These are phyloP conservation scores for Rhododendron kiyosumense DNA, from an alignment of 148 eudicot genomes.

Conservation along the genomic window DNA sequence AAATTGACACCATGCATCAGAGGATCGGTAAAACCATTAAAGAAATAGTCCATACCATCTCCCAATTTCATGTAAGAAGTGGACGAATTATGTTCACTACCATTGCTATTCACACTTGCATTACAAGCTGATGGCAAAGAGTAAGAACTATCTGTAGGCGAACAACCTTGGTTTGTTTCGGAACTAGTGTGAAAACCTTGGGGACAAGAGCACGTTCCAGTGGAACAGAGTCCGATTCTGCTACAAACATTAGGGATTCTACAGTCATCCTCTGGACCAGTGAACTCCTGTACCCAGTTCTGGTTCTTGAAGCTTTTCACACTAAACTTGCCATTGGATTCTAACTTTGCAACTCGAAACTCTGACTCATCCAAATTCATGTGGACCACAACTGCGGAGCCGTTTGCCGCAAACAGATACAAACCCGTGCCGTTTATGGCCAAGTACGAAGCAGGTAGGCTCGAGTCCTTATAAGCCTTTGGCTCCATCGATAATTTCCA, in stretches of 20 bases:
- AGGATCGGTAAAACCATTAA: conserved; percentile 36
- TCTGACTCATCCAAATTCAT: conserved; percentile 28
- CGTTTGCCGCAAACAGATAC: conserved; percentile 39
- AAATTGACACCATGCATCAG: conserved; percentile 27
- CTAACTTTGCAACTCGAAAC: conserved; percentile 44
- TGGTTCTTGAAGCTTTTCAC: conserved; percentile 35
- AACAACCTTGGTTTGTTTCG: conserved; percentile 21
- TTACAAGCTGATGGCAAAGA: conserved; percentile 47
- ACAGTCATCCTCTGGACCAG: conserved; percentile 49
- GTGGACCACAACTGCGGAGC: conserved; percentile 34
- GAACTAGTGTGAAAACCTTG: conserved; percentile 29
- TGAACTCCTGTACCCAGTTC: conserved; percentile 30
- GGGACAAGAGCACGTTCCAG: conserved; percentile 52
- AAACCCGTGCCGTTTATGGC: conserved; percentile 44
- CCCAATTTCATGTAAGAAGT: conserved; percentile 37
- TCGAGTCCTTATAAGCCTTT: conserved; percentile 37
- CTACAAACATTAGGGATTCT: conserved; percentile 52
- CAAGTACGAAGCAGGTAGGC: conserved; percentile 36
- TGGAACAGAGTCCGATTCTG: conserved; percentile 32
- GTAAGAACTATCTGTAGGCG: conserved; percentile 34
- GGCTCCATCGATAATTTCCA: conserved; percentile 58
- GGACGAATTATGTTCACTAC: conserved; percentile 17
- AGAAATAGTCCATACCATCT: conserved; percentile 41
- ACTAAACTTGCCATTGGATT: conserved; percentile 39
- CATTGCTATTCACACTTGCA: conserved; percentile 14